These are phyloP conservation scores for Pythium apleroticum DNA, from an alignment of 352 stramenopile species.

Conservation along the genomic window DNA sequence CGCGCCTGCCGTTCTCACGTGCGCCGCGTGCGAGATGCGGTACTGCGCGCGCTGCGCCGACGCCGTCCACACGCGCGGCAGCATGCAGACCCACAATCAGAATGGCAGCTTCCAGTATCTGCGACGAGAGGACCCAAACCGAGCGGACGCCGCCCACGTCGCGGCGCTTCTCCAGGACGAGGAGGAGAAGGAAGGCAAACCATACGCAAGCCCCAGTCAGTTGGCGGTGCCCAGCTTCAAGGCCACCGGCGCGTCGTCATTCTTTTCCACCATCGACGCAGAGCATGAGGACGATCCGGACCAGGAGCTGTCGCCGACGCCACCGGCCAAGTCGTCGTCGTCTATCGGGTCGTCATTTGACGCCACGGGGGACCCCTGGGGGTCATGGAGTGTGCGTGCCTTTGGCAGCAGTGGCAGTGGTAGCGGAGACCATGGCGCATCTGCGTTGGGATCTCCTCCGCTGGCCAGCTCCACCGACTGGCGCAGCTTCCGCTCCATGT, in stretches of 20 bases:
- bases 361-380: slow-evolving; percentile 38
- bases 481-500: slow-evolving; percentile 38
- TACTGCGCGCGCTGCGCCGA: slow-evolving; percentile 45
- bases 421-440: slow-evolving; percentile 15
- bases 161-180: slow-evolving; percentile 10
- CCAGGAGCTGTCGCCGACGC: slow-evolving; percentile 32
- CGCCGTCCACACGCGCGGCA: slow-evolving; percentile 39
- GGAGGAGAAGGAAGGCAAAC: neutral
- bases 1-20: slow-evolving; percentile 33
- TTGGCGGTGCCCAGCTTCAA: neutral
- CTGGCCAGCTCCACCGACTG: slow-evolving; percentile 25
- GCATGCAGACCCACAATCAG: slow-evolving; percentile 38
- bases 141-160: slow-evolving; percentile 6
- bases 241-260: neutral
- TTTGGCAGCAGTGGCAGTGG: slow-evolving; percentile 20
- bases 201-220: neutral
- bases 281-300: slow-evolving; percentile 19
- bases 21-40: slow-evolving; percentile 45
- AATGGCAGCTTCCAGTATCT: slow-evolving; percentile 5
- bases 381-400: slow-evolving; percentile 37
- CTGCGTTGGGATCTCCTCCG: slow-evolving; percentile 11
- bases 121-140: neutral
- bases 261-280: neutral
- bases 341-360: neutral
- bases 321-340: slow-evolving; percentile 15